phyloP scores from a whole-genome alignment of 1,284 basidiomycete species.

The Hymenochaete sp. region DNA sequence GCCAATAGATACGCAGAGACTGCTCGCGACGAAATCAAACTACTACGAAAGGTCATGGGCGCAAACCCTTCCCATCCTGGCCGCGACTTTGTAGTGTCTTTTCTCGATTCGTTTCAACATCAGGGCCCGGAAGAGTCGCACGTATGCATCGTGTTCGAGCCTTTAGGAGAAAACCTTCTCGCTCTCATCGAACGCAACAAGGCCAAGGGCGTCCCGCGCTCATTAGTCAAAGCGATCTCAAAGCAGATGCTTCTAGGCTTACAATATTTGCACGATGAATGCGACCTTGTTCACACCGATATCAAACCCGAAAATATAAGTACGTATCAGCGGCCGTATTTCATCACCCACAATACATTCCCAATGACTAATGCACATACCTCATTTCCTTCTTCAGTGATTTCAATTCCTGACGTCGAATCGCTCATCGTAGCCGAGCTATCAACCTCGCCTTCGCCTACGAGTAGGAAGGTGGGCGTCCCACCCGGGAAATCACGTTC shows the following conservation, averaged over 20 bases:
- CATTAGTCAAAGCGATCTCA: constrained; percentile 75
- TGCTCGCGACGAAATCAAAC: constrained; percentile 84
- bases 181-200: constrained; percentile 81
- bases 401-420: constrained; percentile 69
- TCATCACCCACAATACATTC: constrained; percentile 17
- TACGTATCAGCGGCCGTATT: constrained; percentile 42
- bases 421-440: constrained; percentile 60
- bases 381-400: constrained; percentile 40
- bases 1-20: constrained; percentile 80
- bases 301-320: constrained; percentile 92
- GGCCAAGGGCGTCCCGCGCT: constrained; percentile 73
- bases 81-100: constrained; percentile 67
- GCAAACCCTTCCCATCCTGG: constrained; percentile 66
- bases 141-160: constrained; percentile 88
- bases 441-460: constrained; percentile 54
- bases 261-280: constrained; percentile 85
- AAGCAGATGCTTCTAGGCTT: constrained; percentile 83
- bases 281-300: constrained; percentile 81
- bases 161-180: constrained; percentile 82
- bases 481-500: constrained; percentile 50
- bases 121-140: constrained; percentile 58
- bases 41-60: constrained; percentile 69
- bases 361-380: constrained; percentile 12
- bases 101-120: constrained; percentile 81
- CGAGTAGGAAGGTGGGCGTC: constrained; percentile 61